These are phyloP conservation scores for Phoenix roebelenii DNA, from an alignment of 176 grass and related monocot genomes.

Conservation along the genomic window DNA sequence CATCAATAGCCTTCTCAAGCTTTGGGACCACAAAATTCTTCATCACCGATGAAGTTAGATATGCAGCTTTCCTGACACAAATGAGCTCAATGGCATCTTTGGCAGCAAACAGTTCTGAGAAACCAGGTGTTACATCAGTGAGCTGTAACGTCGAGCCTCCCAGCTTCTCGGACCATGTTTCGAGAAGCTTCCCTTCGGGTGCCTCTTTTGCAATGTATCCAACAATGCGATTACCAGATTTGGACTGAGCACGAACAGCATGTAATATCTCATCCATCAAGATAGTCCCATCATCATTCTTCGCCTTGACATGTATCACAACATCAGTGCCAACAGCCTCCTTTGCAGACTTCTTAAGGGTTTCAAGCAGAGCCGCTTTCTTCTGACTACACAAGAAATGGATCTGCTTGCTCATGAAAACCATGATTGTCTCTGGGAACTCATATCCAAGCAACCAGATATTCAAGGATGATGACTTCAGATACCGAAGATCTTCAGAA, in stretches of 20 bases:
- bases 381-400: constrained; percentile 77
- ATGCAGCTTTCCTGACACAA: constrained; percentile 67
- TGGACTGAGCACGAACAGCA: constrained; percentile 34
- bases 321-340: constrained; percentile 60
- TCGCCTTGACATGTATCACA: constrained; percentile 70
- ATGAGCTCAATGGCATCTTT: constrained; percentile 42
- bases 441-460: constrained; percentile 86
- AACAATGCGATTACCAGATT: constrained; percentile 49
- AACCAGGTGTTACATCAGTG: constrained; percentile 60
- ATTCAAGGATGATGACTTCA: constrained; percentile 70
- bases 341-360: constrained; percentile 58
- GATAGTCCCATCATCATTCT: constrained; percentile 53
- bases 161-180: constrained; percentile 69
- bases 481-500: constrained; percentile 74
- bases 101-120: constrained; percentile 62
- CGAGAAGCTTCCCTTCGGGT: constrained; percentile 80
- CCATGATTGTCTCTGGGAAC: constrained; percentile 89
- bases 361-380: constrained; percentile 59
- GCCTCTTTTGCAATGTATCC: constrained; percentile 70
- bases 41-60: constrained; percentile 69
- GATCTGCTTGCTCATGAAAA: constrained; percentile 63
- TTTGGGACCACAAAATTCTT: constrained; percentile 92
- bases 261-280: constrained; percentile 68
- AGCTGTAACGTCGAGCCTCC: constrained; percentile 37
- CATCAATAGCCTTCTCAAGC: constrained; percentile 73